Percentiles rank a stretch among this genome's conserved stretches.
phyloP scores from a whole-genome alignment of 495 filamentous ascomycete species.

The Umbilicaria muhlenbergii region DNA sequence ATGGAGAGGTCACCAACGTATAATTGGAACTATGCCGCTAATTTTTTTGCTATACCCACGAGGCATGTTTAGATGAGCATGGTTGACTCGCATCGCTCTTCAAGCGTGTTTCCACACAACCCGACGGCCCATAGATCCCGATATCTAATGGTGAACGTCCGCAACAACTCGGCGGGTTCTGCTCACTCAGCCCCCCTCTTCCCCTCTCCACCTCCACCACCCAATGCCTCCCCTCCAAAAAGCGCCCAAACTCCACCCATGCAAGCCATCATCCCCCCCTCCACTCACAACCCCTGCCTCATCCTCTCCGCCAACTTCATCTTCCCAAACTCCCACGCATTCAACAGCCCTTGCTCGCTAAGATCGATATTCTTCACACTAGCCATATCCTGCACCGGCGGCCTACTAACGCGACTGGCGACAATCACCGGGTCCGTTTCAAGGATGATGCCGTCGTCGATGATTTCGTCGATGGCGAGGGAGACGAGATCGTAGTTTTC shows the following conservation, averaged over 20 bases:
- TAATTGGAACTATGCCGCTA: no score
- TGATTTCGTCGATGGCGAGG: conserved; percentile 86
- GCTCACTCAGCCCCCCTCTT: no score
- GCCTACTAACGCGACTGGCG: conserved; percentile 74
- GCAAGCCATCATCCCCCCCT: conserved; percentile 5
- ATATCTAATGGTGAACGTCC: no score
- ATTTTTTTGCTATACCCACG: no score
- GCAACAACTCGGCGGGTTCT: no score
- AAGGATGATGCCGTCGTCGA: conserved; percentile 91
- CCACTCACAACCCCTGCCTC: conserved; percentile 51
- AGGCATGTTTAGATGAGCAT: no score
- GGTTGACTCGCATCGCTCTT: no score
- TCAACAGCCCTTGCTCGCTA: conserved; percentile 87
- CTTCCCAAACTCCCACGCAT: conserved; percentile 91
- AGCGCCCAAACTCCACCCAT: conserved; percentile 13
- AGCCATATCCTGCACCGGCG: conserved; percentile 78
- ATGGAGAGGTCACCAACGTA: no score
- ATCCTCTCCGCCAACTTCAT: conserved; percentile 79
- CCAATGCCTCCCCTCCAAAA: no score
- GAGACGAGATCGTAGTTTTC: conserved; percentile 95
- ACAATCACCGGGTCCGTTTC: conserved; percentile 93
- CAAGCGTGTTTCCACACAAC: no score
- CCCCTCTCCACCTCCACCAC: no score
- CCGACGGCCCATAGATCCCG: no score
- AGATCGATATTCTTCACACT: conserved; percentile 87